Evolutionary conservation across 192 early-diverging fungal species (phyloP), one percentile per base, ranked within the genome.

Genomic region (Rhizophagus prolifer): DNA sequence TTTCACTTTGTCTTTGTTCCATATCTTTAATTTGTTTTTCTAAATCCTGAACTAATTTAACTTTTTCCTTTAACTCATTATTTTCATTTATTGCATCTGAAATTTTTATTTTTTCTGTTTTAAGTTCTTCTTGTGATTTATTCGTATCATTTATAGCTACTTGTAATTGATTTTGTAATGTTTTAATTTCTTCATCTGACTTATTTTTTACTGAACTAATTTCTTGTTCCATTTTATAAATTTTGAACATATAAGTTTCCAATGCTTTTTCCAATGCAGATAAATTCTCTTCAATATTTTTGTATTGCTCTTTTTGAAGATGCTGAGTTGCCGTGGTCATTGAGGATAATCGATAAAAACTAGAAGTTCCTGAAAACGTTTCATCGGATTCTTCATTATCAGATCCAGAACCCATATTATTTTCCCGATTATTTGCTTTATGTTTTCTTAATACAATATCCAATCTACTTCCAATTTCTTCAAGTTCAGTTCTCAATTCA

Each of bases 381-480:
- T 76, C 74, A 30, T 64, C 74, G 1, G 62, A 63, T 2, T 47
- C 31, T 50, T 76, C 74, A 14, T 38, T 58, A 46, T 47, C 58
- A 62, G 60, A 62, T 28, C 13, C 19, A 23, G 30, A 23, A 26
- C 13, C 23, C 14, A 13, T 26, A 19, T 36, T 38, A 26, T 25
- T 73, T 30, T 72, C n/a, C 54, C 41, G 58, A 50, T 69, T 19
- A 50, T 31, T 58, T 12, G 31, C 59, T 65, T 75, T 72, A 25
- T 79, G 73, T 46, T 79, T 71, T 58, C 81, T 70, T 4, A 82
- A 50, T 26, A 81, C 58, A 3, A 79, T 70, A 59, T 79, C 78
- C 19, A 83, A 68, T 8, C 78, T 50, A 34, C 64, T 81, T 38
- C 70, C 79, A 38, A 83, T 78, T 64, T 81, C 78, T 73, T 83